Base-by-base conservation (phyloP, 805 yeast genomes). In the Teunomyces aglyptinius region DNA sequence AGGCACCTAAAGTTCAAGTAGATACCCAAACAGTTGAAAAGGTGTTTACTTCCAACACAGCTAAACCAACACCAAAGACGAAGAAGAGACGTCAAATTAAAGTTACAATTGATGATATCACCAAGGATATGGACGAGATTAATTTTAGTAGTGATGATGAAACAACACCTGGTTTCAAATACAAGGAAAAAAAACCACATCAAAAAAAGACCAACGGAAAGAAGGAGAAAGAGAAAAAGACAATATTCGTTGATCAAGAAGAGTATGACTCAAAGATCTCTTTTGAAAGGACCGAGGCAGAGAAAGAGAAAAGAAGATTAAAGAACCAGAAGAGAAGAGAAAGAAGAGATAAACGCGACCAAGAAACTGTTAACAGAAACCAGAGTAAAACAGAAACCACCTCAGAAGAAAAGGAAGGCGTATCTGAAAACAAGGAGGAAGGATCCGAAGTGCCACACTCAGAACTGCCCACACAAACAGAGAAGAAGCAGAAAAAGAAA, bases 91-190 rank as follows among this genome's bases (percentile, higher is more conserved):
- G 44, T 18, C 35, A 43, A 27, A 39, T 48, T 20, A 48, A 49
- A 29, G 47, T 59, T 13, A 31, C 54, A 1, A 38, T 58, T 7
- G 55, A 48, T 26, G 70, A 64, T 41, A 57, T 66, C 28, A 63
- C 65, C 12, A 51, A 51, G 19, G 71, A 65, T 49, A 55, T 67
- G 29, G 54, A 51, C 19, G 66, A 55, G 6, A 54, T 65, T 5
- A 43, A 19, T 18, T 60, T 65, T 35, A 54, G 64, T 45, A 67
- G 61, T 39, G 55, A 53, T 13, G 70, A 65, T 10, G 44, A 36
- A 8, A 35, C 22, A 16, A 45, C 38, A 39, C 34, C 45, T 7
- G 40, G 32, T 7, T 19, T 39, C 6, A 39, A 28, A 24, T 20
- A 36, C 15, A 26, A 22, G 27, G 48, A 43, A n/a, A 19, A 43